Evolutionary conservation across 2,329 filamentous ascomycete species (phyloP), one percentile per base, ranked within the genome.

Genomic region (Cyphellophora europaea): DNA sequence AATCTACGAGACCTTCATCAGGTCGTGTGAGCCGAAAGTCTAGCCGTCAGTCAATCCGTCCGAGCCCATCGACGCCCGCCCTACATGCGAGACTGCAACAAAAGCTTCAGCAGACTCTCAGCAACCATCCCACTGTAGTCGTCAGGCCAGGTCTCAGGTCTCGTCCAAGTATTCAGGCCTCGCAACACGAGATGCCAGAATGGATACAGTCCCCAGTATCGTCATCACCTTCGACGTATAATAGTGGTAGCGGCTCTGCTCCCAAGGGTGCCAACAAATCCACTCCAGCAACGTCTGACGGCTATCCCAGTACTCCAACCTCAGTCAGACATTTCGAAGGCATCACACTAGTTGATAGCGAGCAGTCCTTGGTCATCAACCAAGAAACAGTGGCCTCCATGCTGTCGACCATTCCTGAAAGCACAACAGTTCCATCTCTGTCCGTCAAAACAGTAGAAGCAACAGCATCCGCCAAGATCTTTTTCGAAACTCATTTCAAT

Each of bases 401-500:
- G n/a, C 33, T 46, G 15, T 37, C 39, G n/a, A 42, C 45, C 4
- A 49, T 47, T 16, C 38, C 43, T 6, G 44, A 49, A 16, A 28
- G 19, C 17, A 16, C 27, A 18, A 30, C 31, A 18, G 13, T 30
- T 5, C 35, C 34, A 11, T 25, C 17, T 5, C n/a, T 40, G 6
- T 39, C 47, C 3, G 45, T 49, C 38, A 38, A 36, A 27, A 93
- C 87, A 0, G 79, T 86, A 0, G 89, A 96, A 59, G 77, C 73
- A 41, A 74, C 79, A 3, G 77, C 86, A 0, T 80, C 84, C 0
- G 81, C 85, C 28, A 95, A 93, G 55, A 75, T 93, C 13, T 93
- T 77, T 49, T 70, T 96, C 6, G 91, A 96, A 56, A 85, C 78
- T 0, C 75, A 88, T 49, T 95, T 83, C 62, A 80, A 88, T 48